Percentiles rank a stretch among this genome's conserved stretches.
phyloP scores from a whole-genome alignment of 2,329 filamentous ascomycete genomes.

The Aspergillus fischeri region DNA sequence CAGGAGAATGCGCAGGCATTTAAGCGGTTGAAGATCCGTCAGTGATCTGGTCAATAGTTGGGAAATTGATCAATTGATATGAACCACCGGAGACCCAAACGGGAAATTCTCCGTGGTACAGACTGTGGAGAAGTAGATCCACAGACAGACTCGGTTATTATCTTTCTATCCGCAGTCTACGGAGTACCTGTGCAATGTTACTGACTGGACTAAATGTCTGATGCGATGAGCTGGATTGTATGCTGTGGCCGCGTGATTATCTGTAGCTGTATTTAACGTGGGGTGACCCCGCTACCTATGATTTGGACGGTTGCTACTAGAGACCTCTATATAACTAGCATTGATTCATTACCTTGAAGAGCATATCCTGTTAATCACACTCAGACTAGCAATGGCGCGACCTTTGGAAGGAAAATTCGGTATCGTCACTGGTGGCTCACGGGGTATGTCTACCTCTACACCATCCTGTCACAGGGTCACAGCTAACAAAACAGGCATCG shows the following conservation, averaged over 20 bases:
- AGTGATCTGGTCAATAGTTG: background rate
- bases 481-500: constrained; percentile 58
- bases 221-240: background rate
- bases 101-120: constrained; percentile 23
- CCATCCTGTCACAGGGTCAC: constrained; percentile 3
- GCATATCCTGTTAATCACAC: background rate
- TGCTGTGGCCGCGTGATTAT: background rate
- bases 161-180: background rate
- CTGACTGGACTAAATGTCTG: background rate
- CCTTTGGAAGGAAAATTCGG: constrained; percentile 70
- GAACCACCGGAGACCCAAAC: constrained; percentile 8
- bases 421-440: constrained; percentile 73
- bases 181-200: background rate
- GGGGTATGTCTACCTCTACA: constrained; percentile 52
- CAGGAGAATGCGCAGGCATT: constrained; percentile 54
- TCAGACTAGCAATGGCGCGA: constrained; percentile 17
- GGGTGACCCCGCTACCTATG: background rate
- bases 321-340: background rate
- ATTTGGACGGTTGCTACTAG: background rate
- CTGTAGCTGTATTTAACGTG: background rate
- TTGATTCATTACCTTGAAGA: background rate
- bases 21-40: constrained; percentile 38
- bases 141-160: background rate
- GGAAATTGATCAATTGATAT: background rate
- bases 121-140: constrained; percentile 11